Evolutionary conservation across 331 rosid species (phyloP).

Genomic region (Acacia concinna): DNA sequence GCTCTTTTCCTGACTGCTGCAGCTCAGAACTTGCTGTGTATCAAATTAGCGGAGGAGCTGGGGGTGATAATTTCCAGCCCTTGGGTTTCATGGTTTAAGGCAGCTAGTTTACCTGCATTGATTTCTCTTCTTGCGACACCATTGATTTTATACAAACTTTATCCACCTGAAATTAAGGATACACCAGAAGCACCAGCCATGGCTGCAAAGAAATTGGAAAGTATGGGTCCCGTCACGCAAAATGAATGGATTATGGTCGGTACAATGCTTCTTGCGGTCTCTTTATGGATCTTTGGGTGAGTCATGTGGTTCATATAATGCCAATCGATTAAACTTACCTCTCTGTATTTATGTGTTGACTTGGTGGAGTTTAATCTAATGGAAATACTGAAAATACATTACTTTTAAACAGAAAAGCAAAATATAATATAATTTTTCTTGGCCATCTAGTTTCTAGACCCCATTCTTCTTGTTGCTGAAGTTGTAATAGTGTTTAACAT

Average conservation of each 20-base stretch:
- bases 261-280: constrained; percentile 92
- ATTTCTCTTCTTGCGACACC: constrained; percentile 75
- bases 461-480: neutral
- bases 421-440: neutral
- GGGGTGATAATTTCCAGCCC: constrained; percentile 75
- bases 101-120: constrained; percentile 82
- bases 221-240: constrained; percentile 82
- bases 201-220: constrained; percentile 76
- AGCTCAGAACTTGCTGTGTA: constrained; percentile 89
- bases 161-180: constrained; percentile 89
- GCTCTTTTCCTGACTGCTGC: constrained; percentile 99
- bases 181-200: constrained; percentile 96
- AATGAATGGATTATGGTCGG: constrained; percentile 85
- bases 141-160: constrained; percentile 71
- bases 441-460: constrained; percentile 22
- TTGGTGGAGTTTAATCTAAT: neutral
- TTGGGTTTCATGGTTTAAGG: constrained; percentile 94
- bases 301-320: constrained; percentile 26
- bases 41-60: constrained; percentile 84
- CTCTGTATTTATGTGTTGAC: constrained; percentile 16
- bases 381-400: constrained; percentile 24
- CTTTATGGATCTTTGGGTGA: constrained; percentile 95
- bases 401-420: neutral
- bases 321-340: neutral
- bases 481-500: neutral